Conservation (phyloP, 306 rosid species). For the Alnus glutinosa region DNA sequence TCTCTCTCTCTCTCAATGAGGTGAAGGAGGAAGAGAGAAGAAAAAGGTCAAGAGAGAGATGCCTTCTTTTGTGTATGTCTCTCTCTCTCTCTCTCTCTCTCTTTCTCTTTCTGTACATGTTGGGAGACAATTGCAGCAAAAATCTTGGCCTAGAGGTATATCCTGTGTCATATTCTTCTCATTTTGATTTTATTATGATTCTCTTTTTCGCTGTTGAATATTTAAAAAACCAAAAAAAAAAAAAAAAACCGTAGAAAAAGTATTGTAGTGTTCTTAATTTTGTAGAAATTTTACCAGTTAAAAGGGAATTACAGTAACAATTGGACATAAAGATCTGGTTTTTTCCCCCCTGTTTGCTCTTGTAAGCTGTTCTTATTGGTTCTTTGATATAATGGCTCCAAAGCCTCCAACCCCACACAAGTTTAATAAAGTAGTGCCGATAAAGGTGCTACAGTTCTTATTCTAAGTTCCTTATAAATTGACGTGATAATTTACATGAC, state of each 20-base stretch:
- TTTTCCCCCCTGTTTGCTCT: background rate
- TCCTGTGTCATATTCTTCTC: conserved; percentile 48
- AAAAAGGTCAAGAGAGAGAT: conserved; percentile 27
- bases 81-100: background rate
- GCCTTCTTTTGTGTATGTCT: conserved; percentile 18
- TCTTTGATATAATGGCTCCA: too few species aligned
- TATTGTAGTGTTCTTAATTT: background rate
- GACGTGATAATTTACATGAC: too few species aligned
- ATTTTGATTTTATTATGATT: background rate
- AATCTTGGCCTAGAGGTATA: conserved; percentile 34
- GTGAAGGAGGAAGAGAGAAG: background rate
- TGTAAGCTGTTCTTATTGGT: too few species aligned
- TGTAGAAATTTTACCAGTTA: background rate
- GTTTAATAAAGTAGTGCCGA: too few species aligned
- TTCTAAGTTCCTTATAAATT: too few species aligned
- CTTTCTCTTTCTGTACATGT: background rate
- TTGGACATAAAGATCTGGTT: background rate
- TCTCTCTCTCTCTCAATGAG: too few species aligned
- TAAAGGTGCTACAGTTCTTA: too few species aligned
- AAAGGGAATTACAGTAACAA: background rate
- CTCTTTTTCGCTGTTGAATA: background rate
- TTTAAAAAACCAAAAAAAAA: background rate
- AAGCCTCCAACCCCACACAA: too few species aligned
- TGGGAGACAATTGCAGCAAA: conserved; percentile 7
- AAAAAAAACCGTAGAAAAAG: background rate